Evolutionary conservation across 1,284 basidiomycete genomes (phyloP), one percentile per base, ranked within the genome.

Genomic region (Ceratobasidium sp.): DNA sequence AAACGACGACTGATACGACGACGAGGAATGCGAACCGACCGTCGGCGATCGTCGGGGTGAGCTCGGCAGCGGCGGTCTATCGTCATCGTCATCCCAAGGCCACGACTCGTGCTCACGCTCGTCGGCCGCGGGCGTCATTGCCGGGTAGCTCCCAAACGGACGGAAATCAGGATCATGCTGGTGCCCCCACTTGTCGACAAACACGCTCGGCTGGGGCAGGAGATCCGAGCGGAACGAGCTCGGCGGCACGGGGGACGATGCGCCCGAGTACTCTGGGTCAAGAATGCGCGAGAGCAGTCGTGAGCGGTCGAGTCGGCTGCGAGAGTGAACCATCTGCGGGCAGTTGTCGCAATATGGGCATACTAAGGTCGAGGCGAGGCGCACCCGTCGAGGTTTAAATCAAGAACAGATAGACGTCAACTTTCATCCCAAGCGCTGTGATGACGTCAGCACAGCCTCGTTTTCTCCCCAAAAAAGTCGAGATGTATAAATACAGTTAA

Each of bases 121-220:
- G n/a, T n/a, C n/a, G n/a, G 28, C 48, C 33, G 33, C 57, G n/a
- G 71, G 71, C 26, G 71, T 74, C 0, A 62, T 15, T 3, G 42
- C 59, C 1, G 71, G 71, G 52, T 74, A 56, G 4, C 28, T n/a
- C 17, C 59, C 71, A 74, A 74, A 74, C 59, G 71, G 71, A 7
- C 71, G 44, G n/a, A 64, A 74, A 40, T 74, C 71, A 12, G 71
- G 71, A 33, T 74, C 71, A 46, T 74, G 71, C 46, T 59, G 40
- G 20, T 64, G 4, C 1, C 71, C 71, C 59, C 61, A 74, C 28
- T 17, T 40, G 71, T 74, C 71, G 59, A 74, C 61, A 48, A 74
- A 74, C 23, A 74, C 71, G 61, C 71, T 74, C 59, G 71, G 26
- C 59, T 74, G 71, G 26, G 59, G 71, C 62, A 3, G 56, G 57